Base-by-base conservation (phyloP, 2,329 filamentous ascomycete genomes). In the Diaporthe sp. region DNA sequence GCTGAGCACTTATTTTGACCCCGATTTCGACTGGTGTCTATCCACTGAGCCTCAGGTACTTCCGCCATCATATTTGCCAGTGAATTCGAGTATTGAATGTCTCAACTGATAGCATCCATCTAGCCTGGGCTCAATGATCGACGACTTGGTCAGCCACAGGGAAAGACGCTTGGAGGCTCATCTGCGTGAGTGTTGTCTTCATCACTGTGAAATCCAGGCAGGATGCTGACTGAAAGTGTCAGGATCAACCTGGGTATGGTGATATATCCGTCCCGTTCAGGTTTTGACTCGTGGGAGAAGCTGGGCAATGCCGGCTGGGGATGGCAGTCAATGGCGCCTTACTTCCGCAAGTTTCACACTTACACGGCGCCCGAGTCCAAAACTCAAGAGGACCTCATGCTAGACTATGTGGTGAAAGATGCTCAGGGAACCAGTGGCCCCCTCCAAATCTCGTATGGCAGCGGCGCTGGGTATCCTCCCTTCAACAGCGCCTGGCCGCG, bases 1-100 rank as follows among this genome's bases (percentile, higher is more conserved):
- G 31, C 78, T 78, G 17, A 81, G 75, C 0, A 75, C 82, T 5
- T 82, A 83, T 46, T 83, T 82, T 10, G 82, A 83, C 62, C 81
- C 83, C 1, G 79, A 83, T 55, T 86, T 84, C 75, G 84, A 86
- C 74, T 87, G 85, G 85, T 84, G 84, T 19, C 82, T 86, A 42
- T 79, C 68, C 4, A 85, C 85, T 1, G 77, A 79, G 1, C 81
- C 83, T 10, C 83, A 86, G 62, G 62, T 51, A 51, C 10, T 31
- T 25, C 10, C 6, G 19, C 10, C 78, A 80, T 82, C 1, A 5
- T 13, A 28, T 22, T 25, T 15, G 5, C 12, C 12, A 22, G 12
- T 39, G 37, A 39, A 39, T 1, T 15, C 37, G 3, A 39, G 10
- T 7, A 10, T 4, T 4, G 44, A 15, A 19, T 9, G 15, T n/a